Conservation (phyloP, 352 stramenopile genomes). For the Phytophthora ramorum region DNA sequence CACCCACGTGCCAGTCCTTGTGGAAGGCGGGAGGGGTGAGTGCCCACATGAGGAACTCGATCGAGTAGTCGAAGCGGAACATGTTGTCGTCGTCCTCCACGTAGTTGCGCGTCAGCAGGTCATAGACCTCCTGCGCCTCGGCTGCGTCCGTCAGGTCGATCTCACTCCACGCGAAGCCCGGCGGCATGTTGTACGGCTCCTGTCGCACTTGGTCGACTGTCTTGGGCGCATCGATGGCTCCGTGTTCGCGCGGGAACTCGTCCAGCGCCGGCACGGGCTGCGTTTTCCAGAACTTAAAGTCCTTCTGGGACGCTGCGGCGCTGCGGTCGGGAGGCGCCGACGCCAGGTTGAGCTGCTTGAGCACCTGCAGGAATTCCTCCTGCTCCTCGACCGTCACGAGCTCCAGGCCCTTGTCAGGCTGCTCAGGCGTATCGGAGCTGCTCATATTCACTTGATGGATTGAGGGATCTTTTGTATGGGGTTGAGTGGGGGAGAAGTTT, state of each 20-base stretch:
- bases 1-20: conserved; percentile 96
- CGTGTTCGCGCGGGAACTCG: conserved; percentile 81
- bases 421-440: conserved; percentile 9
- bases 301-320: conserved; percentile 42
- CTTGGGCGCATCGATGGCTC: conserved; percentile 95
- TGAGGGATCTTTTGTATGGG: conserved; percentile 12
- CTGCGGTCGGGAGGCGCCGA: conserved; percentile 22
- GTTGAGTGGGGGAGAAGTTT: not conserved
- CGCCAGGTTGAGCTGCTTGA: conserved; percentile 73
- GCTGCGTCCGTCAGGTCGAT: conserved; percentile 89
- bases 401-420: conserved; percentile 41
- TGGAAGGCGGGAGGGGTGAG: conserved; percentile 95
- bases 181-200: conserved; percentile 97
- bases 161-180: conserved; percentile 95
- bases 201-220: conserved; percentile 89
- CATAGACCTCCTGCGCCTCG: conserved; percentile 95
- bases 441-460: conserved; percentile 14
- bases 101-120: conserved; percentile 98
- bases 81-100: conserved; percentile 99
- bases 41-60: conserved; percentile 91
- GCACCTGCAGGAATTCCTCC: conserved; percentile 72
- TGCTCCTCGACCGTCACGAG: conserved; percentile 71
- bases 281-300: conserved; percentile 95
- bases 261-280: conserved; percentile 87
- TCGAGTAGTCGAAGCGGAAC: conserved; percentile 96